phyloP scores from a whole-genome alignment of 352 stramenopile species.

The Phytopythium chamaehyphon region DNA sequence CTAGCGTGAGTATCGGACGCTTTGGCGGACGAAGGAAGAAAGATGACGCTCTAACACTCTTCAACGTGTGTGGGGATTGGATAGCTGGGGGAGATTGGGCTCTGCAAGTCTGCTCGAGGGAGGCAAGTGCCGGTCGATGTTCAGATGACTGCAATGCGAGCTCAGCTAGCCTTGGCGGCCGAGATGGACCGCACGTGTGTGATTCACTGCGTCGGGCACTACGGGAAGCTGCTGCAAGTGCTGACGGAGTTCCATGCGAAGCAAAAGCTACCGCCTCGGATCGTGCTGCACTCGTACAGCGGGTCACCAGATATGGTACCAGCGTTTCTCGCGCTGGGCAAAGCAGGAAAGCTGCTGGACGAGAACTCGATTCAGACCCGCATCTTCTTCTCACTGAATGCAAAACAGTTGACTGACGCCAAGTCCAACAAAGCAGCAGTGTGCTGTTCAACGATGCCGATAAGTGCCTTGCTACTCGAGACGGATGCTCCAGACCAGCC shows the following conservation, averaged over 20 bases:
- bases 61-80: slow-evolving; percentile 4
- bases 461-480: slow-evolving; percentile 56
- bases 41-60: too few species aligned
- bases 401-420: slow-evolving; percentile 48
- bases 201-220: slow-evolving; percentile 70
- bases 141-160: slow-evolving; percentile 44
- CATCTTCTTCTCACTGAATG: slow-evolving; percentile 76
- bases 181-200: slow-evolving; percentile 55
- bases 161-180: slow-evolving; percentile 45
- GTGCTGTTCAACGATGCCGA: slow-evolving; percentile 37
- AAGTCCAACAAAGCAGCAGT: slow-evolving; percentile 30
- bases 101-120: slow-evolving; percentile 67
- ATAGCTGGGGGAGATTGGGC: slow-evolving; percentile 67
- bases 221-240: slow-evolving; percentile 66
- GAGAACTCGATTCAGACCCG: slow-evolving; percentile 8
- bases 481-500: slow-evolving; percentile 72
- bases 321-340: slow-evolving; percentile 40
- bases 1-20: slow-evolving; percentile 34
- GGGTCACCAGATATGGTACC: slow-evolving; percentile 50
- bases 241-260: slow-evolving; percentile 14
- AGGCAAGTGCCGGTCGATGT: slow-evolving; percentile 32
- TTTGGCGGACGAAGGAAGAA: too few species aligned
- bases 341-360: background rate
- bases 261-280: slow-evolving; percentile 29
- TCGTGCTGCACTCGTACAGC: slow-evolving; percentile 72